Conservation (phyloP, 192 early-diverging fungal genomes). For the Backusella morwellensis region DNA sequence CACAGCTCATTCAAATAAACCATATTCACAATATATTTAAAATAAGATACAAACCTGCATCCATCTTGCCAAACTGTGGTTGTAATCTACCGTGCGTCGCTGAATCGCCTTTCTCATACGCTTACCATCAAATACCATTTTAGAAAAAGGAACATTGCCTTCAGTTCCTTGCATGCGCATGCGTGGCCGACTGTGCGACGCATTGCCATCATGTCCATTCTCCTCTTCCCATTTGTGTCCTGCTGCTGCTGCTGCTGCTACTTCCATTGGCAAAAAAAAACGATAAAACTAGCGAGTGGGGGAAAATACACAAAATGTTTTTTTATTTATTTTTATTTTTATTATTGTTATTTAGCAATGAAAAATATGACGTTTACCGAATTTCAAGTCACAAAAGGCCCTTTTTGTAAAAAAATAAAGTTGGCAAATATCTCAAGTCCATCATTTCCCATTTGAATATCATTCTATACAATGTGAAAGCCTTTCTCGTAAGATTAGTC, state of each 20-base stretch:
- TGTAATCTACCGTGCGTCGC: conserved; percentile 92
- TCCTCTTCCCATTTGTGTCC: conserved; percentile 9
- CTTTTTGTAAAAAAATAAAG: not conserved
- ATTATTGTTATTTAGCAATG: not conserved
- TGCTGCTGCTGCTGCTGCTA: not conserved
- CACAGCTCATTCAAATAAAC: not conserved
- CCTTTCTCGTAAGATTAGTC: too few relatives aligned
- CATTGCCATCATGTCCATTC: not conserved
- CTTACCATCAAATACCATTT: conserved; percentile 64
- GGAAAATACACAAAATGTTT: not conserved
- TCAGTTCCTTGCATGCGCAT: not conserved
- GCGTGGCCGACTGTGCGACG: not conserved
- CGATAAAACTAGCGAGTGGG: not conserved
- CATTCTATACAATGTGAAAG: too few relatives aligned
- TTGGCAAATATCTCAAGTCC: too few relatives aligned
- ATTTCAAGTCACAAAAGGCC: not conserved
- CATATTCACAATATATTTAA: conserved; percentile 14
- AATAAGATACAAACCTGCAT: conserved; percentile 56
- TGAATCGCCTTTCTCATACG: conserved; percentile 88
- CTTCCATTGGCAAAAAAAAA: conserved; percentile 1
- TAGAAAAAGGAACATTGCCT: conserved; percentile 25
- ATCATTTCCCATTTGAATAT: too few relatives aligned
- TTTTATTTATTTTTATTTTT: too few relatives aligned
- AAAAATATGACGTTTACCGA: not conserved
- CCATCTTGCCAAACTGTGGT: conserved; percentile 75